Evolutionary conservation across 2,329 filamentous ascomycete species (phyloP).

Genomic region (Aspergillus versicolor): DNA sequence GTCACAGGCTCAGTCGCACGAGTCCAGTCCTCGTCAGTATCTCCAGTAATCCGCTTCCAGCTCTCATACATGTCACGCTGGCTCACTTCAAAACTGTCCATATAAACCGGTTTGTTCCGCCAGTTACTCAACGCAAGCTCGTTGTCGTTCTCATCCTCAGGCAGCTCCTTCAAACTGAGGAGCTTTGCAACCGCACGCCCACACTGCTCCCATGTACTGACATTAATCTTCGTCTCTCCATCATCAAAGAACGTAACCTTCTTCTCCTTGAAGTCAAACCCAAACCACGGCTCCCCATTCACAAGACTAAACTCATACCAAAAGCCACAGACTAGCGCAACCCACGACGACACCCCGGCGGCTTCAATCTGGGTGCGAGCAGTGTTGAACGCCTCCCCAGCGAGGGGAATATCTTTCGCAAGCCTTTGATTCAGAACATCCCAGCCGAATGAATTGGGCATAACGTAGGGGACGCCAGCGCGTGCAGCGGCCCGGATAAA

Average conservation of each 20-base stretch:
- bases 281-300: constrained; percentile 38
- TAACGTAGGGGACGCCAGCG: constrained; percentile 55
- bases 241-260: constrained; percentile 53
- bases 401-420: constrained; percentile 37
- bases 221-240: constrained; percentile 57
- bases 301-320: constrained; percentile 57
- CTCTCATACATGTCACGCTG: constrained; percentile 66
- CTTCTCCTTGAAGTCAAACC: constrained; percentile 51
- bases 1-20: constrained; percentile 50
- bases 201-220: constrained; percentile 60
- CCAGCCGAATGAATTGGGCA: constrained; percentile 51
- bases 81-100: constrained; percentile 58
- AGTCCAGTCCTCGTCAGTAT: constrained; percentile 60
- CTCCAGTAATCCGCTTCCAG: constrained; percentile 58
- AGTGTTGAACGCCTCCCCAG: constrained; percentile 20
- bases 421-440: constrained; percentile 33
- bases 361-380: constrained; percentile 37
- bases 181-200: constrained; percentile 54
- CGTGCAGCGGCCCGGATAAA: constrained; percentile 57
- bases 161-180: constrained; percentile 46
- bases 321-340: constrained; percentile 48
- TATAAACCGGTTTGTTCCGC: constrained; percentile 51
- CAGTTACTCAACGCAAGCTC: constrained; percentile 44
- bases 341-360: constrained; percentile 40
- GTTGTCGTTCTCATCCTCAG: constrained; percentile 39